Evolutionary conservation across 352 stramenopile genomes (phyloP).

Genomic region (Phytophthora fragariae): DNA sequence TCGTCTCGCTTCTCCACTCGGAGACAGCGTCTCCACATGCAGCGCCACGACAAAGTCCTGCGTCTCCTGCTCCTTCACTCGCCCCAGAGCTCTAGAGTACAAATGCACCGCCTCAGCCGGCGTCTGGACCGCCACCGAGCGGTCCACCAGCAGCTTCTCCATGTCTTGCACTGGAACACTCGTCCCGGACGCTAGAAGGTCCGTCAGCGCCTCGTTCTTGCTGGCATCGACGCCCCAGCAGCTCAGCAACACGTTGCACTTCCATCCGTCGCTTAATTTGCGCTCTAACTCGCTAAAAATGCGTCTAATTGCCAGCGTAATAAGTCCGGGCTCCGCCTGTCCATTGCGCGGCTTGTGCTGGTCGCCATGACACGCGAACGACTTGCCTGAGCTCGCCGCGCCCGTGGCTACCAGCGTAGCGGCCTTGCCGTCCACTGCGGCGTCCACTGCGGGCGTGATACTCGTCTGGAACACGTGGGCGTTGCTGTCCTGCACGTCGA

Average conservation of each 20-base stretch:
- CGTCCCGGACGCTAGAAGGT: conserved; percentile 20
- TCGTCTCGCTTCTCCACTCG: conserved; percentile 33
- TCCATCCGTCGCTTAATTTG: neutral
- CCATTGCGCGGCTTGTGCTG: conserved; percentile 21
- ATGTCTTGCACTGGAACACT: conserved; percentile 6
- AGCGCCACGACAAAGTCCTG: conserved; percentile 56
- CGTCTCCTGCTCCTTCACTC: conserved; percentile 17
- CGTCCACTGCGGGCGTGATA: conserved; percentile 38
- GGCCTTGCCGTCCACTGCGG: conserved; percentile 38
- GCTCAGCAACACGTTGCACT: conserved; percentile 35
- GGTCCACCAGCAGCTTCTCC: conserved; percentile 35
- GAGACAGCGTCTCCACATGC: conserved; percentile 50
- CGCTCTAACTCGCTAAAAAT: conserved; percentile 41
- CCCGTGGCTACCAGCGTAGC: conserved; percentile 62
- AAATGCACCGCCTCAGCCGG: conserved; percentile 42
- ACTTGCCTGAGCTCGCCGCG: conserved; percentile 59
- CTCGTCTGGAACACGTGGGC: conserved; percentile 55
- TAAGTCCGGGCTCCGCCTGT: conserved; percentile 29
- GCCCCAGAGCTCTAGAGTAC: conserved; percentile 42
- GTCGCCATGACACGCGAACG: conserved; percentile 66
- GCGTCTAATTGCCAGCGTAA: conserved; percentile 47
- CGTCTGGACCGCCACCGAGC: conserved; percentile 37
- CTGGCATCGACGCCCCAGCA: conserved; percentile 28
- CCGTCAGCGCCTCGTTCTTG: conserved; percentile 18
- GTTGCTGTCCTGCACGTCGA: conserved; percentile 51